Percentiles rank a stretch among this genome's conserved stretches.
Conservation (phyloP, 2,329 filamentous ascomycete species). For the Sporothrix luriei region DNA sequence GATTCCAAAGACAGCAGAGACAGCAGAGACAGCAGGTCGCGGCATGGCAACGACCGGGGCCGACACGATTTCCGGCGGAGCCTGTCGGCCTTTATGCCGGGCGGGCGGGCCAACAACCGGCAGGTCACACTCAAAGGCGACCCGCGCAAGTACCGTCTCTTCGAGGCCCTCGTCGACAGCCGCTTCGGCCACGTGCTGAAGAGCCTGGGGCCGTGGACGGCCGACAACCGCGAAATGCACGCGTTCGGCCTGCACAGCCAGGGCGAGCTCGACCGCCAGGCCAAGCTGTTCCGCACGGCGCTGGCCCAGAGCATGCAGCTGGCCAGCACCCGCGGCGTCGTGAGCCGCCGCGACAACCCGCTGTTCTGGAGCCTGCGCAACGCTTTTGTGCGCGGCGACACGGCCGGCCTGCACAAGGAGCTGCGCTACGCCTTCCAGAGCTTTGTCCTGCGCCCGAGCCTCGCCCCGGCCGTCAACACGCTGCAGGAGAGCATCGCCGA, state of each 20-base stretch:
- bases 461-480: constrained; percentile 58
- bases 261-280: constrained; percentile 51
- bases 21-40: background rate
- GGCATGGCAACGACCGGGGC: background rate
- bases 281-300: constrained; percentile 50
- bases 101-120: background rate
- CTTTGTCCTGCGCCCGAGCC: constrained; percentile 60
- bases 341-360: constrained; percentile 51
- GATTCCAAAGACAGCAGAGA: background rate
- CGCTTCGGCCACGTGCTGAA: constrained; percentile 46
- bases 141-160: constrained; percentile 38
- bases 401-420: constrained; percentile 56
- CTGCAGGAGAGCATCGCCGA: constrained; percentile 70
- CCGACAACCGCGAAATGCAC: constrained; percentile 40
- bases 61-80: too few relatives aligned
- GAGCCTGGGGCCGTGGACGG: constrained; percentile 38
- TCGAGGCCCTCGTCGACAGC: constrained; percentile 38
- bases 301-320: constrained; percentile 51
- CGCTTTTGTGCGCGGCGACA: constrained; percentile 59
- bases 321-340: constrained; percentile 46
- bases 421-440: constrained; percentile 70
- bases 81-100: background rate
- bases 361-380: constrained; percentile 62
- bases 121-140: background rate
- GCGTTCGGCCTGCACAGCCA: constrained; percentile 46